phyloP scores from a whole-genome alignment of 495 filamentous ascomycete species.

The Penicillium ochrochloron region DNA sequence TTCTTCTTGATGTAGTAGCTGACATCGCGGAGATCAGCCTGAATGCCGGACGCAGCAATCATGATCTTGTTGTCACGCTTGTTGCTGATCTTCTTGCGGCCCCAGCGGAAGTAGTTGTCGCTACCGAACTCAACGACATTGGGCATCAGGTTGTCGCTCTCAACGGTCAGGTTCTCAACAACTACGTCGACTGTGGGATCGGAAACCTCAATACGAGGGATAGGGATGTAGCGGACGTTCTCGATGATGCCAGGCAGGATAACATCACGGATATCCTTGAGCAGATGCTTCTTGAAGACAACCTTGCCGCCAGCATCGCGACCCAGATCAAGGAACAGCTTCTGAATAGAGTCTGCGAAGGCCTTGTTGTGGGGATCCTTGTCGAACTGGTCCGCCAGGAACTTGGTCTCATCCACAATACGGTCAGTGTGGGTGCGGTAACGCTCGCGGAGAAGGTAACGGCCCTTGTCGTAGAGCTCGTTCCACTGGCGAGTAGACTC shows the following conservation, averaged over 20 bases:
- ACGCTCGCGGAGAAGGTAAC: constrained; percentile 84
- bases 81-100: constrained; percentile 81
- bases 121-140: constrained; percentile 89
- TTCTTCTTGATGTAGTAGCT: constrained; percentile 96
- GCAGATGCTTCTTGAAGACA: constrained; percentile 85
- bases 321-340: constrained; percentile 86
- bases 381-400: constrained; percentile 86
- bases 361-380: constrained; percentile 82
- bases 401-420: constrained; percentile 87
- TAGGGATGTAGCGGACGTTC: constrained; percentile 86
- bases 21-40: constrained; percentile 70
- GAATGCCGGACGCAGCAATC: constrained; percentile 85
- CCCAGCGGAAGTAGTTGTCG: constrained; percentile 96
- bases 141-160: constrained; percentile 96
- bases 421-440: constrained; percentile 89
- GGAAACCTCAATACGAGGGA: constrained; percentile 92
- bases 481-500: constrained; percentile 83
- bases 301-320: constrained; percentile 83
- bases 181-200: constrained; percentile 85
- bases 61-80: constrained; percentile 78
- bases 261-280: constrained; percentile 86
- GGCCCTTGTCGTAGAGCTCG: constrained; percentile 80
- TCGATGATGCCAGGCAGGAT: constrained; percentile 87
- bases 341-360: constrained; percentile 75
- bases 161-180: constrained; percentile 91